Evolutionary conservation across 805 yeast genomes (phyloP).

Genomic region (Saturnispora saitoi): DNA sequence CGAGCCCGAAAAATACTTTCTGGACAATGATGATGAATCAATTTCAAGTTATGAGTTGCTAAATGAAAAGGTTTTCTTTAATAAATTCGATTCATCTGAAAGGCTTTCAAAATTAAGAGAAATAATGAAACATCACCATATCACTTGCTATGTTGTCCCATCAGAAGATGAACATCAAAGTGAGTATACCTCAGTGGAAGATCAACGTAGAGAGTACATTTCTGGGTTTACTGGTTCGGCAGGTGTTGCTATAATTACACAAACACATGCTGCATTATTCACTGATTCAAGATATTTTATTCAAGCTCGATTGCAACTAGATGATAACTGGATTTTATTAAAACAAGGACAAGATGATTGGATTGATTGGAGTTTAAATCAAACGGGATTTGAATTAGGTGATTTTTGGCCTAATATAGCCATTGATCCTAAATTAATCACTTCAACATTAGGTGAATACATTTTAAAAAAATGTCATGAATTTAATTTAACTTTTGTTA

Average conservation of each 20-base stretch:
- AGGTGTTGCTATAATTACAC: conserved; percentile 80
- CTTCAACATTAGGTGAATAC: conserved; percentile 37
- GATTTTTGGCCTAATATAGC: conserved; percentile 42
- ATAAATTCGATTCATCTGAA: conserved; percentile 25
- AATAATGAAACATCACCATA: conserved; percentile 31
- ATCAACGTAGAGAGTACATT: conserved; percentile 74
- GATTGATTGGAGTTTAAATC: conserved; percentile 67
- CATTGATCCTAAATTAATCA: conserved; percentile 72
- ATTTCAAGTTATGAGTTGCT: not conserved
- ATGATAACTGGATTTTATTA: conserved; percentile 67
- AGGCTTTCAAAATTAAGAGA: conserved; percentile 34
- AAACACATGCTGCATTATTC: conserved; percentile 61
- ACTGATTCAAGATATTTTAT: conserved; percentile 94
- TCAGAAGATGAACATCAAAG: conserved; percentile 92
- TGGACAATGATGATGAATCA: not conserved
- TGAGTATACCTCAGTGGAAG: conserved; percentile 77
- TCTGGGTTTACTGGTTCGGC: conserved; percentile 91
- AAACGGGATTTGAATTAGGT: conserved; percentile 27
- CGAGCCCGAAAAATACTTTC: not conserved
- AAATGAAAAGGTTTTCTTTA: not conserved
- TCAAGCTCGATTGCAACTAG: conserved; percentile 82
- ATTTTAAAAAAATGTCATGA: conserved; percentile 28
- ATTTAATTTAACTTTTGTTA: conserved; percentile 37
- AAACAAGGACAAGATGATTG: conserved; percentile 82
- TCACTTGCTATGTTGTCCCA: conserved; percentile 47